Base-by-base conservation (phyloP, 202 grass and related monocot genomes). In the Panicum hallii region DNA sequence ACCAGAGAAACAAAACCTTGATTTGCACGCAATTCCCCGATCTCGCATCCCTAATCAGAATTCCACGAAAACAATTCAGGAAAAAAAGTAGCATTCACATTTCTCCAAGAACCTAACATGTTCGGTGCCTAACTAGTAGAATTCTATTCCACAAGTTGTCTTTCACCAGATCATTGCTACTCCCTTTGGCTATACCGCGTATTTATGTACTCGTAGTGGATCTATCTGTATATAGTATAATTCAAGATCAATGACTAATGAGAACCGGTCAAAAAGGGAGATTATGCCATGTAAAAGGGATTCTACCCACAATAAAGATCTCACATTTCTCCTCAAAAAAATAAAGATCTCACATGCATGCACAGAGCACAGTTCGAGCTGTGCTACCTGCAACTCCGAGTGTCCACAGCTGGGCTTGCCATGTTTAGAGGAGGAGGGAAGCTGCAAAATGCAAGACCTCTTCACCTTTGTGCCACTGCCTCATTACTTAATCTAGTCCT, bases 71-170 rank as follows among this genome's bases (percentile, higher is more conserved):
- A 83, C 4, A 47, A 60, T 72, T 13, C 52, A 46, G 7, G 36
- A 32, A 28, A 56, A 11, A 63, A 74, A 44, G 20, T 49, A 30
- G 53, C 81, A 70, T 84, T 84, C 80, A 87, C 75, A 87, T 70
- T 14, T 11, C 9, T 69, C 76, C 17, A 83, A 64, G 23, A 66
- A 19, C 65, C 47, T 81, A 72, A 70, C 63, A 58, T 49, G 48
- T 84, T 71, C 72, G 71, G 81, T 84, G 85, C 85, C 77, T 84
- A 91, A 88, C 77, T 77, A 81, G 85, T 88, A 71, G 63, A 63
- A 56, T 46, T 26, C 26, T 26, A 26, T 77, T 5, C 10, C 52
- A 83, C 46, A 70, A 83, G 61, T 84, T 90, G 2, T 75, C 38
- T 70, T 83, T 68, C 38, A 48, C 14, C 46, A 83, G 38, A 84